Evolutionary conservation across 2,329 filamentous ascomycete species (phyloP), one percentile per base, ranked within the genome.

Genomic region (Cladophialophora carrionii): DNA sequence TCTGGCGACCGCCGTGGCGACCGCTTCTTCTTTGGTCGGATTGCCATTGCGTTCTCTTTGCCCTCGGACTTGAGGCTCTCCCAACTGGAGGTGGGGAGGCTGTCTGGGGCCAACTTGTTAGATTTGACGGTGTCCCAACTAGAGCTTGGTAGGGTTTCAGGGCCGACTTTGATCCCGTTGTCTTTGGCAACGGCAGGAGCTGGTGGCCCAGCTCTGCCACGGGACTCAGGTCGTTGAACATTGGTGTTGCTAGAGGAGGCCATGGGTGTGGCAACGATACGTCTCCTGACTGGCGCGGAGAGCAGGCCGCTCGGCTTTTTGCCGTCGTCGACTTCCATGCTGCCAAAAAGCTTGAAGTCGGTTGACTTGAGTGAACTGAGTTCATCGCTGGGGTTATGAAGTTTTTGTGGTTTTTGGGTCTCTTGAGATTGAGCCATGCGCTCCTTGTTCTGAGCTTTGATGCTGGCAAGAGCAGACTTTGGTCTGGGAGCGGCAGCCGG

Each of bases 251-350:
- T 43, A 17, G 37, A 43, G 6, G 57, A 60, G 46, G 62, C 24
- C 41, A 72, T 70, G n/a, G 70, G 70, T 22, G 70, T 72, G 48
- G 68, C 69, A 62, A 70, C 65, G 43, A 71, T 68, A 46, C 66
- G 66, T 71, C 70, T 66, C 62, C 70, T 67, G 66, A 72, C 67
- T 37, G 70, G 70, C n/a, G 70, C 70, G 20, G 70, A 68, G 56
- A 69, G 66, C 58, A 72, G 56, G 34, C 63, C 64, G 24, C 62
- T 43, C 32, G 61, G 55, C 61, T 68, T 56, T 52, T 46, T 64
- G 57, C 49, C 48, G 41, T 68, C 53, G 17, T 63, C 22, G 17
- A 61, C 61, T 34, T 66, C 63, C 54, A 66, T 37, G 43, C 57
- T 64, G 34, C 68, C 66, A 57, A 68, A 66, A 31, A 62, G 12